Evolutionary conservation across 75 land plant species (phyloP), one percentile per base, ranked within the genome.

Genomic region (Gnetum montanum): DNA sequence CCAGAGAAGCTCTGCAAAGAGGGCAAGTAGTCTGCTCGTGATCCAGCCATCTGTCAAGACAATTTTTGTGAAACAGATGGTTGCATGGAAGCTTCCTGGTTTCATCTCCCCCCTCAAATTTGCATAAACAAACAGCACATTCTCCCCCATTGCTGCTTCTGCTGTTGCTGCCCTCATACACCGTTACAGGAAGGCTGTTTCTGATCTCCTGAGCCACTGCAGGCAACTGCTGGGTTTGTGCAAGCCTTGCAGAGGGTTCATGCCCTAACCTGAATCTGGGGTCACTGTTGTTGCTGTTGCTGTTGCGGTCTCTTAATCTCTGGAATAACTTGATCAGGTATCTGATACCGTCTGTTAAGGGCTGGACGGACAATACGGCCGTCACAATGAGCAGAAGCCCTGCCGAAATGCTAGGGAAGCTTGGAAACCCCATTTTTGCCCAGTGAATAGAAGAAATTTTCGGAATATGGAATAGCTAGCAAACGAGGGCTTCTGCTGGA

Each of bases 81-180:
- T 54, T 31, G 38, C 82, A 75, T 3, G 77, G 77, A 31, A 84
- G 67, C 19, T 53, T 46, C 23, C 79, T 51, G 3, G 38, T 51
- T 12, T 40, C 55, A 26, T 45, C 69, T 12, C 46, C 58, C 2
- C 30, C 43, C 45, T 43, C 66, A 49, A 73, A 49, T 22, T 61
- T 76, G 31, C 67, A 75, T 53, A 83, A 47, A 41, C 86, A 83
- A 16, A 83, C 75, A 47, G 72, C 70, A 55, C 86, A 60, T 31
- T 72, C 68, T 6, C 31, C 70, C 31, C 49, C 60, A 19, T 62
- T 30, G 20, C 38, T 43, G 26, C 20, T 29, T n/a, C n/a, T n/a
- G 7, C 19, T 52, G 31, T 33, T 24, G 15, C 33, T 10, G 15
- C 31, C 25, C 25, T 51, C 1, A 6, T 33, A 41, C 24, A 16